Conservation (phyloP, 305 asterid genomes). For the Fraxinus dipetala region DNA sequence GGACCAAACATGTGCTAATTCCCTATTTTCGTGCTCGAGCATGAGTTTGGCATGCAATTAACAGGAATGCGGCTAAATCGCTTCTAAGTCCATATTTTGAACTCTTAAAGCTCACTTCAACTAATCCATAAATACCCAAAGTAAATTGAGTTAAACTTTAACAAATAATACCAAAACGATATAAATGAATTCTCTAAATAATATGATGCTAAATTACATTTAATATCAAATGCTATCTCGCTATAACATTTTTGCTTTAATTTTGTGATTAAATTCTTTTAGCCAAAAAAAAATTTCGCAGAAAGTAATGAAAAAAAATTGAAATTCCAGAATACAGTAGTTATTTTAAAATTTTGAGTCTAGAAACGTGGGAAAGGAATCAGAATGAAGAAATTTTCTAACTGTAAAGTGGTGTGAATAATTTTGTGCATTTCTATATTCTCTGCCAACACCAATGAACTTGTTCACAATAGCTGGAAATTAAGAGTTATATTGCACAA, state of each 20-base stretch:
- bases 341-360: not conserved
- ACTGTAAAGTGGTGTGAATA: conserved; percentile 41
- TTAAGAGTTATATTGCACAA: not conserved
- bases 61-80: no score
- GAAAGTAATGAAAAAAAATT: not conserved
- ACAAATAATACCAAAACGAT: not conserved
- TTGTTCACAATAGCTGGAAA: conserved; percentile 55
- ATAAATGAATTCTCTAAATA: not conserved
- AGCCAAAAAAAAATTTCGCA: no score
- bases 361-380: conserved; percentile 48
- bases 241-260: not conserved
- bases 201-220: not conserved
- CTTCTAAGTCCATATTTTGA: no score
- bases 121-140: no score
- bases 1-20: no score
- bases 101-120: no score
- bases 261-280: not conserved
- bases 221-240: not conserved
- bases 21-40: no score
- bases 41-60: no score
- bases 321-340: not conserved
- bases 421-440: conserved; percentile 27
- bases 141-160: no score
- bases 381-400: conserved; percentile 36
- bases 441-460: conserved; percentile 37